phyloP scores from a whole-genome alignment of 2,329 filamentous ascomycete genomes.

The Arthrobotrys musiformis region DNA sequence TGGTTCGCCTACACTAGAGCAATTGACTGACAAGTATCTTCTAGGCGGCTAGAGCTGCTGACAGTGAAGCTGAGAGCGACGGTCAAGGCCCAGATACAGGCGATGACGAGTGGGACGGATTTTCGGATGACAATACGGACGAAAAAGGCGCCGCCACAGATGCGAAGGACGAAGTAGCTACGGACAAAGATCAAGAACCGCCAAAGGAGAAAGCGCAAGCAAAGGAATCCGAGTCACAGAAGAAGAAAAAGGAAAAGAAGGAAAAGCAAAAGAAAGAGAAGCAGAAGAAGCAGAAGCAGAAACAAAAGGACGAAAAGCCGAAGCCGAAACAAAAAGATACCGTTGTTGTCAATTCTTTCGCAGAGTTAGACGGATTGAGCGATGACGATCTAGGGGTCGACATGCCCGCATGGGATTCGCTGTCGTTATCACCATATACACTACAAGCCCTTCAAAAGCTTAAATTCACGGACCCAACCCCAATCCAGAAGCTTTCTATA shows the following conservation, averaged over 20 bases:
- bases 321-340: constrained; percentile 35
- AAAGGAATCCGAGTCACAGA: constrained; percentile 56
- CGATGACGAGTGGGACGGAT: constrained; percentile 61
- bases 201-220: constrained; percentile 60
- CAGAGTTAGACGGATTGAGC: constrained; percentile 59
- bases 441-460: constrained; percentile 80
- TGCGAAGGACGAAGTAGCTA: not conserved
- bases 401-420: constrained; percentile 79
- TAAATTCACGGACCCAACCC: constrained; percentile 81
- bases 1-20: not conserved
- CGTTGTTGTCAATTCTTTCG: constrained; percentile 56
- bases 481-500: constrained; percentile 82
- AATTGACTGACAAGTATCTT: constrained; percentile 21
- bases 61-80: constrained; percentile 60
- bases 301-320: constrained; percentile 58
- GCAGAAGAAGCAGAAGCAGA: constrained; percentile 57
- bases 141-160: not conserved
- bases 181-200: not conserved
- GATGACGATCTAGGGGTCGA: constrained; percentile 67
- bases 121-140: constrained; percentile 59
- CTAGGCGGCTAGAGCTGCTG: constrained; percentile 61
- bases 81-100: constrained; percentile 56
- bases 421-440: constrained; percentile 78
- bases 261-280: constrained; percentile 11
- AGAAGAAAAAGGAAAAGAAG: constrained; percentile 1